These are phyloP conservation scores for Rhipidocladum racemiflorum DNA, from an alignment of 176 grass and related monocot genomes.

Conservation along the genomic window DNA sequence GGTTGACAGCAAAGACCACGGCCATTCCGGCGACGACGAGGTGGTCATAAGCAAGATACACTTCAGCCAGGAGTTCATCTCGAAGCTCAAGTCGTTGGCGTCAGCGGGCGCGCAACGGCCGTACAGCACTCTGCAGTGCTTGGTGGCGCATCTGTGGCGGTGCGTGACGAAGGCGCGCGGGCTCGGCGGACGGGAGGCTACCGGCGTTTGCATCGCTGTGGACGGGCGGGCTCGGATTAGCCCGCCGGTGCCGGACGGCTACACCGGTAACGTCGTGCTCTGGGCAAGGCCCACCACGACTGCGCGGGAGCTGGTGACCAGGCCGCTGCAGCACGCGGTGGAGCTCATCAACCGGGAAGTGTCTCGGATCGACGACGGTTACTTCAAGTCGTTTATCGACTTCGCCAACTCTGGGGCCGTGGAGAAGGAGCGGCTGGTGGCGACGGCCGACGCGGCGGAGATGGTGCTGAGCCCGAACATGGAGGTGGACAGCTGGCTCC, in stretches of 20 bases:
- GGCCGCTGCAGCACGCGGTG: constrained; percentile 22
- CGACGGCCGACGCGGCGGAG: constrained; percentile 21
- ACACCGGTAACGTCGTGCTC: constrained; percentile 16
- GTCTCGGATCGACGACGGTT: constrained; percentile 13
- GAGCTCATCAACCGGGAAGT: constrained; percentile 30
- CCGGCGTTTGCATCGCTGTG: neutral
- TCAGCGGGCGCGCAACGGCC: no score
- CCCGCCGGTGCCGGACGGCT: neutral
- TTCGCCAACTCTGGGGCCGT: constrained; percentile 15
- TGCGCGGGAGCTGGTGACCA: neutral
- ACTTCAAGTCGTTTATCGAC: constrained; percentile 39
- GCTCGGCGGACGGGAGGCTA: neutral
- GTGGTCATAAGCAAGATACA: neutral
- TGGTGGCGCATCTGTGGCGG: constrained; percentile 23
- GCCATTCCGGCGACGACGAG: neutral
- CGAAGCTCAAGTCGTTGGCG: neutral
- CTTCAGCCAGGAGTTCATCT: neutral
- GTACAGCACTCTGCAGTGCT: neutral
- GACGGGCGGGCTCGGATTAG: neutral
- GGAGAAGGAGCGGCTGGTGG: constrained; percentile 10
- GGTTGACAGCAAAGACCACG: neutral
- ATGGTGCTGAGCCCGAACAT: constrained; percentile 32
- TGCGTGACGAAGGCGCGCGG: neutral
- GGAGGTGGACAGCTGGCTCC: constrained; percentile 33
- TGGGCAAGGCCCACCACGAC: constrained; percentile 19